These are phyloP conservation scores for Blepharisma stoltei DNA, from an alignment of 73 alveolate species.

Conservation along the genomic window DNA sequence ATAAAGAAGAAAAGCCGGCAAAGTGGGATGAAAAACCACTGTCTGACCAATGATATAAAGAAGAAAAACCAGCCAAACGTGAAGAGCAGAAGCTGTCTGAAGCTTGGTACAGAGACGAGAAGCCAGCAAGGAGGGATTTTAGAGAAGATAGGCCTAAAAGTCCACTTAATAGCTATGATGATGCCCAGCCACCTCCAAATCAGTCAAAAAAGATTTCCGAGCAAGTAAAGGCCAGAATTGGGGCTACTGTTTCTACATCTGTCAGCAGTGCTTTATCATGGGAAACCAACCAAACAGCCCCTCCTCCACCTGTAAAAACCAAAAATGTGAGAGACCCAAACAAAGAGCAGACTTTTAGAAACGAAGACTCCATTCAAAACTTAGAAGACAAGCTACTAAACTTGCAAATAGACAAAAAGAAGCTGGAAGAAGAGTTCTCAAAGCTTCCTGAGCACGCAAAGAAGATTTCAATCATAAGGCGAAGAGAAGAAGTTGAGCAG, in stretches of 20 bases:
- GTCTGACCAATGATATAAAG: constrained; percentile 7
- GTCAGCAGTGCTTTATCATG: background rate
- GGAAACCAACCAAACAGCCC: background rate
- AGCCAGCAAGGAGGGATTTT: background rate
- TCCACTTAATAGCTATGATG: background rate
- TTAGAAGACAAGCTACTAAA: background rate
- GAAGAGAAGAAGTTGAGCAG: constrained; percentile 11
- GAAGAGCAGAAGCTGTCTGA: background rate
- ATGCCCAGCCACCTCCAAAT: background rate
- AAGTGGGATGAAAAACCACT: background rate
- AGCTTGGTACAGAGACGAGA: background rate
- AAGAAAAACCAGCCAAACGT: background rate
- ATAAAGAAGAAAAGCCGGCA: background rate
- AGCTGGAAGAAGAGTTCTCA: constrained; percentile 6
- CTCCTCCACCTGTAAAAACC: no score
- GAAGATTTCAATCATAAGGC: background rate
- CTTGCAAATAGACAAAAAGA: constrained; percentile 17
- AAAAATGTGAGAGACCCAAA: no score
- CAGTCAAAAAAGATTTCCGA: background rate
- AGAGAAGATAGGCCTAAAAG: background rate
- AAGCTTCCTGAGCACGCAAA: constrained; percentile 1
- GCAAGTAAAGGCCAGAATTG: background rate
- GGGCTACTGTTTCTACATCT: constrained; percentile 16
- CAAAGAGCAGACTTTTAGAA: no score
- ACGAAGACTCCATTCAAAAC: no score